Base-by-base conservation (phyloP, 441 rosid genomes). In the Arabidopsis lyrata region DNA sequence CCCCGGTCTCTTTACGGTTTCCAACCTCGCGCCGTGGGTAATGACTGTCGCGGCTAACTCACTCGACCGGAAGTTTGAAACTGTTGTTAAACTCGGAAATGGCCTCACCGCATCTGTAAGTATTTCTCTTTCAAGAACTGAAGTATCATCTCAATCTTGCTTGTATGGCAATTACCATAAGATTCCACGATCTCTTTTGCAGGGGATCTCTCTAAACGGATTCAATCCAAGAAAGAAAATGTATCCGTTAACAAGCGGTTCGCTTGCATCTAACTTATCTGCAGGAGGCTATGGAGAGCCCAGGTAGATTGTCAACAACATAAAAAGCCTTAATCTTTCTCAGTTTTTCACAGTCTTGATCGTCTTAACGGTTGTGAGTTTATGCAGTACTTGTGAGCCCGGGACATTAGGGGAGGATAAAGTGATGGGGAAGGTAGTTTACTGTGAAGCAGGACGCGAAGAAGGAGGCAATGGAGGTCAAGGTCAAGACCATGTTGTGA, bases 181-280 rank as follows among this genome's bases (percentile, higher is more conserved):
- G 41, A 72, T 36, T 44, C 0, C 16, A 41, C 44, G 38, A 31
- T 71, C 24, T 48, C 11, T 42, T 69, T 16, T 39, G 16, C 34
- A 89, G 95, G 97, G 97, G 38, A 44, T 85, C 6, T 83, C 95
- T 27, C 63, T 90, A 57, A 94, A 87, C 58, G 86, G 86, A 34
- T 92, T 85, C 74, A 47, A 84, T 31, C 86, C 88, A 31, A 76
- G 27, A 34, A 86, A 80, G 67, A 60, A 22, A 49, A 84, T 86
- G 81, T 89, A 85, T 74, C 91, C 97, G 61, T 72, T 95, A 6
- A 89, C 80, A 2, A 83, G 73, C 27, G 99, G 99, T 59, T 66
- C 77, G n/a, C 88, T 41, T 10, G 92, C 99, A 6, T 58, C 82
- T 18, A 86, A 84, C 64, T 1, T 70, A 11, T 66, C 84, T 7